Conservation (phyloP, 208 protist genomes). For the Leishmania tarentolae region DNA sequence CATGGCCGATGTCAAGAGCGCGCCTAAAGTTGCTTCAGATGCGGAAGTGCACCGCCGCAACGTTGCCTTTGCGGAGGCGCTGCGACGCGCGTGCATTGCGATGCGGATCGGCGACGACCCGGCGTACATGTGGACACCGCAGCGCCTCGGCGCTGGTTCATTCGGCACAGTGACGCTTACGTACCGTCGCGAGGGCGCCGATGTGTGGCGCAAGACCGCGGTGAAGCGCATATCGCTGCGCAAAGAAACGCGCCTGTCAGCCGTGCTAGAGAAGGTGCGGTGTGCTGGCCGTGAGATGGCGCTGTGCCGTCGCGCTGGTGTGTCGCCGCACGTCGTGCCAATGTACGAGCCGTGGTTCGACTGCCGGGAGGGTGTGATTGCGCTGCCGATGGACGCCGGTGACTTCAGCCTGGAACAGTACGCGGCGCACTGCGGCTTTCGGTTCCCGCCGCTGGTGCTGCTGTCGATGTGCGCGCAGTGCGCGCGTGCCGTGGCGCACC, state of each 20-base stretch:
- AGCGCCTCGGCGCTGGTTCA: background rate
- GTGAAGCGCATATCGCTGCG: constrained; percentile 13
- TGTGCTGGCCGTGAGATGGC: constrained; percentile 6
- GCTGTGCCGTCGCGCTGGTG: background rate
- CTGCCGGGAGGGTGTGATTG: background rate
- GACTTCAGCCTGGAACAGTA: constrained; percentile 15
- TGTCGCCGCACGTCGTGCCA: constrained; percentile 6
- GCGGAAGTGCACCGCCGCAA: background rate
- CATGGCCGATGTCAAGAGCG: background rate
- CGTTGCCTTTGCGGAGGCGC: background rate
- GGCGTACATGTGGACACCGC: background rate
- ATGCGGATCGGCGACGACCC: constrained; percentile 1
- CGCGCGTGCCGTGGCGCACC: constrained; percentile 79
- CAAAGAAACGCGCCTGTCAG: background rate
- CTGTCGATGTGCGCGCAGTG: constrained; percentile 20
- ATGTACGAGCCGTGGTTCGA: constrained; percentile 17
- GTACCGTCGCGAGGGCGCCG: constrained; percentile 2
- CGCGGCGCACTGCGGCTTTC: background rate
- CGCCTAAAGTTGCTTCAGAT: background rate
- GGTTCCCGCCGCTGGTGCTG: constrained; percentile 10
- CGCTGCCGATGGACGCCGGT: constrained; percentile 17
- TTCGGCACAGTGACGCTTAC: constrained; percentile 15
- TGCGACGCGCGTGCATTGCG: background rate
- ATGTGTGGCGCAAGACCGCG: background rate
- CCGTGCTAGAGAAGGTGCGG: background rate